phyloP scores from a whole-genome alignment of 2,329 filamentous ascomycete species.

The Epicoccum sorghinum region DNA sequence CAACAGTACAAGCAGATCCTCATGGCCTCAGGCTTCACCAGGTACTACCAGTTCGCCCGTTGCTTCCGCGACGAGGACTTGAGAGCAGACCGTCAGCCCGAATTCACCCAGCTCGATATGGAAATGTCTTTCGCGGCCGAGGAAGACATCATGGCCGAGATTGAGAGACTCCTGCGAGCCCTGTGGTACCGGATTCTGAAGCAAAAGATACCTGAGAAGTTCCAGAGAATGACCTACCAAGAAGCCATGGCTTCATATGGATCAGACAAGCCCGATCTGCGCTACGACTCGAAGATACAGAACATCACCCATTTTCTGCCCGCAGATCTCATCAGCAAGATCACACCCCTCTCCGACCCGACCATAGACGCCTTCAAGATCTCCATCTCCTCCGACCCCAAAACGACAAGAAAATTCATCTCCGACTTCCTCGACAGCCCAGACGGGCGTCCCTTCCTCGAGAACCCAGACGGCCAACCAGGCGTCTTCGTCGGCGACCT shows the following conservation, averaged over 20 bases:
- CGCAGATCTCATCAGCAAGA: conserved; percentile 72
- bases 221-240: conserved; percentile 71
- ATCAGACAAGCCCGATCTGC: conserved; percentile 89
- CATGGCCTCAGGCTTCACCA: conserved; percentile 84
- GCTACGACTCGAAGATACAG: conserved; percentile 73
- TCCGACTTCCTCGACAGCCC: conserved; percentile 72
- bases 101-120: conserved; percentile 95
- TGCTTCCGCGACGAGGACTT: conserved; percentile 97
- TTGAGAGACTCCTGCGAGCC: conserved; percentile 60
- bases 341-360: conserved; percentile 71
- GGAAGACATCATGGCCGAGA: conserved; percentile 68
- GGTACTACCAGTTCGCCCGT: conserved; percentile 90
- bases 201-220: conserved; percentile 53
- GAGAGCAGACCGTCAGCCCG: conserved; percentile 89
- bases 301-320: conserved; percentile 69
- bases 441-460: conserved; percentile 62
- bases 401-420: conserved; percentile 67
- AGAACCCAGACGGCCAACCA: conserved; percentile 78
- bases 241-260: conserved; percentile 82
- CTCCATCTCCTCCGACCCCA: conserved; percentile 59
- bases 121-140: conserved; percentile 88
- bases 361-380: conserved; percentile 78
- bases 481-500: conserved; percentile 79
- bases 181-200: conserved; percentile 61
- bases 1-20: conserved; percentile 99